Evolutionary conservation across 164 flowering plant genomes (phyloP), one percentile per base, ranked within the genome.

Genomic region (Magnolia officinalis): DNA sequence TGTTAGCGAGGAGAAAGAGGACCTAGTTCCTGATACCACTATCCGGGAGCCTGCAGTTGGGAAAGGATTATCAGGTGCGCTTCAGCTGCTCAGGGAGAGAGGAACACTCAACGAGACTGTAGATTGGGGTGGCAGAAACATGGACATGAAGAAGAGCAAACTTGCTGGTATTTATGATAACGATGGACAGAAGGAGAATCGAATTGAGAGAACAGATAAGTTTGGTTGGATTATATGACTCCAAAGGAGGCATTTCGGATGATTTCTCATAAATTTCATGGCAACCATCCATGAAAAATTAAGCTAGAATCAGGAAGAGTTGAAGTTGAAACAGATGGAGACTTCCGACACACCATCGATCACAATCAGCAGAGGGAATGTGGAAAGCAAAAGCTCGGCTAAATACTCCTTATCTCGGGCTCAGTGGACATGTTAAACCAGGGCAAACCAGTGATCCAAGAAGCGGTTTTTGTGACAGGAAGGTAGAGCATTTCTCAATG

Each of bases 81-180:
- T 96, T 68, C 83, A 83, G 82, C 92, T 96, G 77, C 89, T 96
- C 65, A 85, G 94, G 80, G 97, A 94, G 9, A 86, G 98, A 50
- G 99, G 99, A 74, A 83, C 97, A n/a, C 95, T 96, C n/a, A 94
- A 92, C 81, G 99, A 96, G 83, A 86, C 76, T 77, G 71, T 91
- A 77, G 97, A 92, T 68, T 96, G 97, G 98, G 98, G 99, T 78
- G 99, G 99, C 68, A 83, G 99, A 81, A 96, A 94, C 83, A 96
- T 92, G 97, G 99, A 96, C 84, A 96, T 94, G 87, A 96, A 94
- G 81, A 96, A 91, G 79, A 92, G 99, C 89, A 96, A 96, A 80
- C 95, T 96, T 77, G 92, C 90, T 71, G 99, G 99, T 59, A 87
- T 96, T 37, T 64, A 81, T 63, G 94, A 90, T n/a, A 81, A 83